Evolutionary conservation across 2,329 filamentous ascomycete genomes (phyloP), one percentile per base, ranked within the genome.

Genomic region (Botrytis fabae): DNA sequence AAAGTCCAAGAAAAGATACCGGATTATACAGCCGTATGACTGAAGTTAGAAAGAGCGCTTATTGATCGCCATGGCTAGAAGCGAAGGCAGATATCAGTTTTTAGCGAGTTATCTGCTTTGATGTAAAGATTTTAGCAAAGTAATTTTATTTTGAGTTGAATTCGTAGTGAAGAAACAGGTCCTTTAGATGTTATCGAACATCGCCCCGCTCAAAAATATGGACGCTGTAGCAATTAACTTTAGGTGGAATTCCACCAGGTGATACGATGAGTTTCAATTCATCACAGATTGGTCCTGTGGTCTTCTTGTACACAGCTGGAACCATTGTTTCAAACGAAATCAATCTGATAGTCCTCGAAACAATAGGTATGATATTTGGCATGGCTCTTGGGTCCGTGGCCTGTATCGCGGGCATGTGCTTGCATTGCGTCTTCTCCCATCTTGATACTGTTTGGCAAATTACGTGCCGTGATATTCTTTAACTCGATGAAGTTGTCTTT

Each of bases 91-190:
- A 10, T 5, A 25, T 38, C 28, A 12, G 4, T 38, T 0, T 25
- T 35, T 2, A 7, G 32, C 28, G 38, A 38, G 7, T 9, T 14
- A 60, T 38, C 20, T 38, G 20, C 32, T 20, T 12, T 60, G 10
- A 60, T 25, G 7, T 1, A 7, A 38, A 2, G 59, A 35, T 14
- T 61, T 10, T 20, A n/a, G 10, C 1, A 38, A 38, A 61, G 20
- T 14, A 3, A 16, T 61, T 0, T 4, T 16, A 1, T 38, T 61
- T 61, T 1, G 2, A 7, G 38, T 40, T 35, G 0, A 9, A 16
- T 7, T 25, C 4, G 10, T 6, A 25, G 8, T 6, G 10, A 61
- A 61, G 22, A 16, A 2, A 8, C 10, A 8, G 12, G 14, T 2
- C 51, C 18, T n/a, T 1, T 25, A 14, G 22, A 25, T 16, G 8